Evolutionary conservation across 208 protist species (phyloP), one percentile per base, ranked within the genome.

Genomic region (Lotmaria passim): DNA sequence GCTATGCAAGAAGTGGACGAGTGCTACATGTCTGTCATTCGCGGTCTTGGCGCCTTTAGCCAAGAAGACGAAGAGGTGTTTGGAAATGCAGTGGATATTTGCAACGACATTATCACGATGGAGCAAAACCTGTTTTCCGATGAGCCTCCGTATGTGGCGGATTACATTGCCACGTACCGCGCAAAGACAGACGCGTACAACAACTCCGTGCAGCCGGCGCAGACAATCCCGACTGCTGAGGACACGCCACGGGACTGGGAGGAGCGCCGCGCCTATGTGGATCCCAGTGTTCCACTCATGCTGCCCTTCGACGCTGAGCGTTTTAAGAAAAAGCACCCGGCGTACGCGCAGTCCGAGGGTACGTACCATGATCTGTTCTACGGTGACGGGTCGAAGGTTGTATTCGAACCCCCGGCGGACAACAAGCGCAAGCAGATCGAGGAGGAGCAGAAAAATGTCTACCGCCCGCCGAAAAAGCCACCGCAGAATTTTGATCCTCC

Each of bases 311-410:
- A 74, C 50, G 43, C 57, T 7, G 44, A 84, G 48, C 83, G 83
- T 48, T 71, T 79, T 55, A 65, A 78, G 64, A 72, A 46, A 39
- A 56, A 75, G 17, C 79, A 83, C 24, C 73, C 69, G 2, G 59
- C 79, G 46, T 64, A 66, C 14, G 59, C 59, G 7, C 47, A 31
- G 28, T 58, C 47, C 1, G 60, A 65, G 14, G 87, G 90, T 21
- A 82, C 74, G 24, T 93, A 95, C 52, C 87, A 95, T 67, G 66
- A 86, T 56, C 73, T 95, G 3, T 93, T 93, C 69, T 92, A 83
- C 78, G 90, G 79, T 28, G 79, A 93, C 43, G 73, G 78, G 24
- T 79, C 85, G 19, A 43, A 84, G 28, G 69, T 80, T 12, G 71
- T 79, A 11, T 93, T 95, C 36, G 43, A 57, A 4, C 71, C 90